Conservation (phyloP, 495 filamentous ascomycete species). For the Neurospora sp. region DNA sequence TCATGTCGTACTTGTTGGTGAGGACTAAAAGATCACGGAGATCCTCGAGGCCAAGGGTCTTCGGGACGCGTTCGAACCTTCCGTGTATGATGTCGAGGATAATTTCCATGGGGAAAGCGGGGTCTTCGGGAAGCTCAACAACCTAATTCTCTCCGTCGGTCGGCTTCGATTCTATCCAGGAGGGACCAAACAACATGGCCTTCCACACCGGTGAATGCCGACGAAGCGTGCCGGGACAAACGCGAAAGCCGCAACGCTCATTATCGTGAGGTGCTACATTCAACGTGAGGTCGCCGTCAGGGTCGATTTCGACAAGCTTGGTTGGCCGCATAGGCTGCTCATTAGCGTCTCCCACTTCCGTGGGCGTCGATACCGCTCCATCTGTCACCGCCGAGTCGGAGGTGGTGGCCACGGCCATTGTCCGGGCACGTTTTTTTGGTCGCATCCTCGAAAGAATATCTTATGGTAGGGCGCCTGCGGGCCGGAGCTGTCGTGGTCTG, state of each 20-base stretch:
- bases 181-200: slow-evolving; percentile 13
- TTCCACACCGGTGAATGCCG: slow-evolving; percentile 20
- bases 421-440: neutral
- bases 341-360: neutral
- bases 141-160: slow-evolving; percentile 5
- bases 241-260: slow-evolving; percentile 4
- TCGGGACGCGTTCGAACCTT: slow-evolving; percentile 11
- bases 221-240: slow-evolving; percentile 13
- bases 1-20: slow-evolving; percentile 21
- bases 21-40: slow-evolving; percentile 15
- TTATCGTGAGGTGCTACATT: neutral
- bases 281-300: slow-evolving; percentile 1
- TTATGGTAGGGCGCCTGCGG: neutral
- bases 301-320: neutral
- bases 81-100: slow-evolving; percentile 19
- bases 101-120: neutral
- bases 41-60: slow-evolving; percentile 1
- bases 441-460: neutral
- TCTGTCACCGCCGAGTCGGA: neutral
- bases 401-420: neutral
- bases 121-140: slow-evolving; percentile 20
- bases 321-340: neutral
- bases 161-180: slow-evolving; percentile 17
- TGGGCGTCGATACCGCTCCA: neutral
- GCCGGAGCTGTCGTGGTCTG: neutral